phyloP scores from a whole-genome alignment of 116 monocot species.

The Trichopus zeylanicus region DNA sequence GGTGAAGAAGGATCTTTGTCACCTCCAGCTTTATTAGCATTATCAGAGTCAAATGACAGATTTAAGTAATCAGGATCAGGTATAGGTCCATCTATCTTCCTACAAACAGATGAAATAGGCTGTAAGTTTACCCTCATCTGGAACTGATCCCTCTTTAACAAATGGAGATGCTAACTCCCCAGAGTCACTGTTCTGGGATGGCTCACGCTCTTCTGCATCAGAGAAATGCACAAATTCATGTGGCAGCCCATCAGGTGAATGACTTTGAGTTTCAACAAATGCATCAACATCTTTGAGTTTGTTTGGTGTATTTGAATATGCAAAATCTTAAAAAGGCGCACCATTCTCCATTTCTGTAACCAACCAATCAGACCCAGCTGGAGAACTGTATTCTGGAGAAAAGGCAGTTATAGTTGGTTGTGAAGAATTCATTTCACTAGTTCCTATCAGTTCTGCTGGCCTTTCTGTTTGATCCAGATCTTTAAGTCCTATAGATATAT shows the following conservation, averaged over 20 bases:
- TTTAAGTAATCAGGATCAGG: conserved; percentile 7
- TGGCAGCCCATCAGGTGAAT: not conserved
- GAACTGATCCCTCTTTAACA: too few relatives aligned
- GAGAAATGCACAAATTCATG: conserved; percentile 6
- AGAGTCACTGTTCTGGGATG: not conserved
- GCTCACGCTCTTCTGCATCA: conserved; percentile 5
- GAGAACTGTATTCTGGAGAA: too few relatives aligned
- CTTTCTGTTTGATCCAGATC: too few relatives aligned
- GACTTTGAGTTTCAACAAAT: not conserved
- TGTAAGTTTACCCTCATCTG: conserved; percentile 8
- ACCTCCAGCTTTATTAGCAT: not conserved
- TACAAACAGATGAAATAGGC: not conserved
- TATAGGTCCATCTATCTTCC: not conserved
- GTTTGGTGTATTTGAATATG: too few relatives aligned
- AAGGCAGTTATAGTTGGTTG: too few relatives aligned
- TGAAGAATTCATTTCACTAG: too few relatives aligned
- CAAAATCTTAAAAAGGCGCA: too few relatives aligned
- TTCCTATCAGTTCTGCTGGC: too few relatives aligned
- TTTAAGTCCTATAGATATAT: too few relatives aligned
- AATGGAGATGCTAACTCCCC: conserved; percentile 1
- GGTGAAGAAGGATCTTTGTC: conserved; percentile 1
- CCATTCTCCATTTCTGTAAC: too few relatives aligned
- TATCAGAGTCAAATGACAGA: conserved; percentile 7
- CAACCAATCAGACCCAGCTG: too few relatives aligned
- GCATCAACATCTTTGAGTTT: conserved; percentile 1